Base-by-base conservation (phyloP, 108 stramenopile genomes). In the Cyclotella cryptica region DNA sequence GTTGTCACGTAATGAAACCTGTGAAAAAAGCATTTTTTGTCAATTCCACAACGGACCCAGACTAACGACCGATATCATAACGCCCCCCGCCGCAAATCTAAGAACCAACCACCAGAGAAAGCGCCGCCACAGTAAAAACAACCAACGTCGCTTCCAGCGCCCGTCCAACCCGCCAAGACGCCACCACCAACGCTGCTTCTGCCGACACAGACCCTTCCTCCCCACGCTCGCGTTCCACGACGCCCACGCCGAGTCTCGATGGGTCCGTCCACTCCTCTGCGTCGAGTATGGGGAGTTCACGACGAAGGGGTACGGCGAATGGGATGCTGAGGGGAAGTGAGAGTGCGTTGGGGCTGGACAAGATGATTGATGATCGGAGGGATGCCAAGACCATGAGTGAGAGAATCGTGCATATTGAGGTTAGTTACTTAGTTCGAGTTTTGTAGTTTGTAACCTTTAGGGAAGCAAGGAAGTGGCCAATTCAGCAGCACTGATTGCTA, bases 281-380 rank as follows among this genome's bases (percentile, higher is more conserved):
- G 17, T 74, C 73, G 11, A 66, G 54, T 21, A 53, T 35, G 41
- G 21, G 54, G 5, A 27, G 44, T 24, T 44, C 44, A 12, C 64
- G 35, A 13, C 29, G 54, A 43, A 54, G 49, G 52, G 35, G 45
- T 30, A 49, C 41, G 14, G 74, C 44, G 15, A 21, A 44, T 27
- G 67, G 75, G 7, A 46, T 80, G 11, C 4, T 61, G 42, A 80
- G 68, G 49, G 74, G 75, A 8, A 59, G 46, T 21, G 54, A 67
- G 14, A 80, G 79, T 30, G 83, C 75, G 6, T 58, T 84, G 69
- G 83, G 83, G 0, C 46, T 84, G 53, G 83, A 84, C 66, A 80
- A 75, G 53, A 84, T 84, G 83, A 84, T 84, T 59, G 83, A 84
- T 62, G 83, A 84, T 55, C 66, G 75, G 74, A 75, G 83, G 59